phyloP scores from a whole-genome alignment of 1,139 yeast species.

The Saccharomycopsis crataegensis region DNA sequence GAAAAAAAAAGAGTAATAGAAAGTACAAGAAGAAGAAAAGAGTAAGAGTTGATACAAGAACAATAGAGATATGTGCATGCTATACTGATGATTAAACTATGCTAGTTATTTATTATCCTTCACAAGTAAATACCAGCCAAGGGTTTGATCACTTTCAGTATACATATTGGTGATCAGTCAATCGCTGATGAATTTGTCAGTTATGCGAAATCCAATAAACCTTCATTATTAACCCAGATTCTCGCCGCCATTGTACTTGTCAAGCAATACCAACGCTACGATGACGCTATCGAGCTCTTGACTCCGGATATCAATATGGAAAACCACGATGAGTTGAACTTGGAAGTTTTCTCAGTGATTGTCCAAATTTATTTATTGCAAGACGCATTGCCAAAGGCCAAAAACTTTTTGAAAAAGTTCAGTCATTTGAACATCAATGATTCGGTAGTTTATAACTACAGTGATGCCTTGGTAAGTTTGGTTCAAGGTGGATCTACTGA shows the following conservation, averaged over 20 bases:
- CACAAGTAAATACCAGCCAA: no score
- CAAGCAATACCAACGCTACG: background rate
- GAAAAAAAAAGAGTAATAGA: no score
- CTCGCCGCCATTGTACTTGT: constrained; percentile 3
- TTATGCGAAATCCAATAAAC: background rate
- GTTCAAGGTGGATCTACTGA: constrained; percentile 48
- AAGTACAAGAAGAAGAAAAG: no score
- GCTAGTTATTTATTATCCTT: no score
- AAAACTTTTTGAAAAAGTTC: constrained; percentile 13
- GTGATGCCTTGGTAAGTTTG: constrained; percentile 60
- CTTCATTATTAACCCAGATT: constrained; percentile 1
- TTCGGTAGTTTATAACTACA: constrained; percentile 56
- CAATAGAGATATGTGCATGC: no score
- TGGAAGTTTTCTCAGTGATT: constrained; percentile 12
- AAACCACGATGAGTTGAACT: constrained; percentile 10
- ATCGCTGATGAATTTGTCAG: background rate
- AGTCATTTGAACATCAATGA: constrained; percentile 46
- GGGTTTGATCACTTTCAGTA: no score
- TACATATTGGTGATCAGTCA: constrained; percentile 7
- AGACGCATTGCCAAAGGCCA: constrained; percentile 5
- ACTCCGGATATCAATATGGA: constrained; percentile 1
- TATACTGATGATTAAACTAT: no score
- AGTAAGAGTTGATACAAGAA: no score
- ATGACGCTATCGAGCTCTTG: constrained; percentile 7
- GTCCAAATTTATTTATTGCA: constrained; percentile 11